Evolutionary conservation across 805 yeast genomes (phyloP).

Genomic region (Saccharomycopsis schoenii): DNA sequence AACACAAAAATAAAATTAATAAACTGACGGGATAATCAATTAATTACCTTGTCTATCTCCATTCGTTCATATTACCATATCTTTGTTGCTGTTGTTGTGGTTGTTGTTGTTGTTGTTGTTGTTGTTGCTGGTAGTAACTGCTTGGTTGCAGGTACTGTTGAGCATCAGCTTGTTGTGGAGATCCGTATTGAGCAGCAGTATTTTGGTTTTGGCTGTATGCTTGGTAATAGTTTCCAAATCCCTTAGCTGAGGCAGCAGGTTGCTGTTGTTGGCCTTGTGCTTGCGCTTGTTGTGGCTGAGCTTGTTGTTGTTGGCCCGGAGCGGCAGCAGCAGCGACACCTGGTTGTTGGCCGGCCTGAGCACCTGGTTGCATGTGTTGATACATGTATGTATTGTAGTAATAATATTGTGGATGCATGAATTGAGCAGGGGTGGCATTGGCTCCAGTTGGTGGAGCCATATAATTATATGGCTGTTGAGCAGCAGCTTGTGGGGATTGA

Average conservation of each 20-base stretch:
- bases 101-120: slow-evolving; percentile 1
- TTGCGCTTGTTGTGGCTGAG: slow-evolving; percentile 20
- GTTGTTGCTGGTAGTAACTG: not conserved
- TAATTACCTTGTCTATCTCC: not conserved
- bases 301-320: slow-evolving; percentile 17
- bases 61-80: not conserved
- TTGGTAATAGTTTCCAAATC: not conserved
- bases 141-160: not conserved
- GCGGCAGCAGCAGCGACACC: not conserved
- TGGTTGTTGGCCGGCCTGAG: slow-evolving; percentile 18
- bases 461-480: not conserved
- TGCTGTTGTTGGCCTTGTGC: slow-evolving; percentile 18
- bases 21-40: no score
- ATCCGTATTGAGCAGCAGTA: not conserved
- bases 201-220: not conserved
- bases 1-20: not conserved
- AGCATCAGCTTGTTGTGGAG: not conserved
- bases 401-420: slow-evolving; percentile 22
- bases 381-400: slow-evolving; percentile 20
- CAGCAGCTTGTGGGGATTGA: not conserved
- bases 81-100: slow-evolving; percentile 1
- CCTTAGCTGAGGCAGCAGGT: not conserved
- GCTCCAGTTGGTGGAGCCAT: slow-evolving; percentile 15
- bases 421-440: slow-evolving; percentile 22
- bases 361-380: slow-evolving; percentile 18